These are phyloP conservation scores for Berberis vulgaris DNA, from an alignment of 164 flowering plant genomes.

Conservation along the genomic window DNA sequence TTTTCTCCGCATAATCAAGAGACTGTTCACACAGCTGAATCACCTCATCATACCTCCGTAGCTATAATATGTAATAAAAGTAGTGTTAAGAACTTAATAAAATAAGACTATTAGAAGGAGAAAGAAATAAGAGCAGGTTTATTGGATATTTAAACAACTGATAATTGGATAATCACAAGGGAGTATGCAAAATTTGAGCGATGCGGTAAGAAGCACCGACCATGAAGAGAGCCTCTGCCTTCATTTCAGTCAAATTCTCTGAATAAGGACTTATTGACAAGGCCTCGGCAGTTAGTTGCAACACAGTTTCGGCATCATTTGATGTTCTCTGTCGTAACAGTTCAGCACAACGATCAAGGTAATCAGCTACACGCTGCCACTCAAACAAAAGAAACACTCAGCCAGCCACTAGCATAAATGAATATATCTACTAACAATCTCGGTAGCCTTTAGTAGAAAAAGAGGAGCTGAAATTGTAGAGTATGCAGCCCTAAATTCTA, in stretches of 20 bases:
- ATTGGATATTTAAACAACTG: not conserved
- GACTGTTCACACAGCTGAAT: conserved; percentile 70
- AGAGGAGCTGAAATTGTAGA: too few species aligned
- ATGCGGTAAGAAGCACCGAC: conserved; percentile 33
- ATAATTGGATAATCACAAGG: too few species aligned
- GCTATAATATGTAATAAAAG: conserved; percentile 30
- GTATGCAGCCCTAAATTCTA: too few species aligned
- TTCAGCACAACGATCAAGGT: conserved; percentile 29
- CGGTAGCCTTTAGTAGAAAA: too few species aligned
- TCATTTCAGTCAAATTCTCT: conserved; percentile 68
- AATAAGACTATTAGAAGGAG: not conserved
- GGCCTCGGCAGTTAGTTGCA: conserved; percentile 46
- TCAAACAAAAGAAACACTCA: conserved; percentile 9
- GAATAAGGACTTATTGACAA: conserved; percentile 57
- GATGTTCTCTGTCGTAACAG: conserved; percentile 46
- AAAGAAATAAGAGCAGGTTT: not conserved
- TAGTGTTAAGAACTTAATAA: not conserved
- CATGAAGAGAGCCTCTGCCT: conserved; percentile 69
- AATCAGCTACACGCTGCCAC: conserved; percentile 61
- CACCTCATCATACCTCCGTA: conserved; percentile 66
- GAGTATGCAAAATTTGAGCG: conserved; percentile 1
- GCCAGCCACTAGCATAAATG: not conserved
- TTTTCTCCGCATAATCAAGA: conserved; percentile 58
- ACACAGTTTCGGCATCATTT: conserved; percentile 40
- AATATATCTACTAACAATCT: too few species aligned